phyloP scores from a whole-genome alignment of 2,329 filamentous ascomycete species.

The Cercospora beticola region DNA sequence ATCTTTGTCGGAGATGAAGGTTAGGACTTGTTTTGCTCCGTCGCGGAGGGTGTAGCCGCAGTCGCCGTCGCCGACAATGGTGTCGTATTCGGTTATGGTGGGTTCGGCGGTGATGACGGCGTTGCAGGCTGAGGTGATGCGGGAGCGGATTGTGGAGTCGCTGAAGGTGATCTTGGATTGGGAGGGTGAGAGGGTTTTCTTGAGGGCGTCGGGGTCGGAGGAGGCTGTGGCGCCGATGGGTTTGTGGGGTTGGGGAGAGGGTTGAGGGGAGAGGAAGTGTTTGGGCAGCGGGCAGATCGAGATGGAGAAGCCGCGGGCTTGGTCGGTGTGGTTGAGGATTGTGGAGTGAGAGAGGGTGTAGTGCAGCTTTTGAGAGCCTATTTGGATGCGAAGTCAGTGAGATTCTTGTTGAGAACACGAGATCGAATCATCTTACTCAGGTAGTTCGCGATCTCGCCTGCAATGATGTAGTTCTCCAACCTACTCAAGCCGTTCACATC shows the following conservation, averaged over 20 bases:
- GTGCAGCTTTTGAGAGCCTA: conserved; percentile 33
- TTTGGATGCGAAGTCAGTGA: conserved; percentile 4
- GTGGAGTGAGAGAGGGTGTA: conserved; percentile 39
- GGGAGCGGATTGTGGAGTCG: conserved; percentile 31
- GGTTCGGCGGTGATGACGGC: conserved; percentile 38
- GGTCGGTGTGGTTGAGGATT: conserved; percentile 33
- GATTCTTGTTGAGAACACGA: neutral
- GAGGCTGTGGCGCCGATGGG: conserved; percentile 15
- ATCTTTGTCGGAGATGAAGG: conserved; percentile 36
- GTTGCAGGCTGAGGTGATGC: conserved; percentile 36
- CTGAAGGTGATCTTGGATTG: conserved; percentile 31
- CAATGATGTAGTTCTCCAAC: conserved; percentile 41
- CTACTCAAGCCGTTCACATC: conserved; percentile 40
- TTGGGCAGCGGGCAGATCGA: conserved; percentile 35
- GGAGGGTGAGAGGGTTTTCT: conserved; percentile 18
- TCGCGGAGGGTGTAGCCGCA: conserved; percentile 40
- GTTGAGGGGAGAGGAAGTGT: conserved; percentile 31
- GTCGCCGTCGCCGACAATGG: conserved; percentile 41
- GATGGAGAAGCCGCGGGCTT: conserved; percentile 38
- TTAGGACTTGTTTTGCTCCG: conserved; percentile 38
- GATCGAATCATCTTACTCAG: conserved; percentile 28
- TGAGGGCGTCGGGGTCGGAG: conserved; percentile 12
- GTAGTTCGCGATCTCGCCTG: conserved; percentile 36
- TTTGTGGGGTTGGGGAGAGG: conserved; percentile 27
- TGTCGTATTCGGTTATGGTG: conserved; percentile 41